Base-by-base conservation (phyloP, 202 grass and related monocot species). In the Schoenoplectus tabernaemontani region DNA sequence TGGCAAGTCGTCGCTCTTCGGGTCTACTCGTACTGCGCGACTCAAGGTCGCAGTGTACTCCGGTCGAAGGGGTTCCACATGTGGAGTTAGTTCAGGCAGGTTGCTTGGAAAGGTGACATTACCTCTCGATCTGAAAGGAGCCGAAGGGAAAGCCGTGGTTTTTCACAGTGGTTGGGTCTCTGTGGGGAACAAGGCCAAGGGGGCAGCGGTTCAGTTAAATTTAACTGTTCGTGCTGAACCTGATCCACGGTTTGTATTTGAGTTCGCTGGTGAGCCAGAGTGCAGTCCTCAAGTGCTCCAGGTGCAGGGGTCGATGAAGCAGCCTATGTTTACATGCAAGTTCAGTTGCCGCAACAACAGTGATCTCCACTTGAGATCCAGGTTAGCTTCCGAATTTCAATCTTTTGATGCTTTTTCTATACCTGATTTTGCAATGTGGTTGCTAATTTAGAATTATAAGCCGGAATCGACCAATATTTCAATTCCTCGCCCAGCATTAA, bases 261-360 rank as follows among this genome's bases (percentile, higher is more conserved):
- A 98, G 83, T 98, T 98, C 53, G 96, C 91, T 54, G 91, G 89
- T 57, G 91, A 98, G 74, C 91, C 96, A 9, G 96, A 98, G 91
- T 98, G 96, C 81, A 95, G 91, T 83, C 96, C 96, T 8, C 96
- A 91, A 87, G 96, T 98, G 36, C 83, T 91, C 39, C 96, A 98
- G 88, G 85, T 95, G 13, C 83, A 86, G 33, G 89, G 91, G 17
- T 48, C 15, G 75, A 87, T 91, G 89, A 91, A 85, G 72, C 96
- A 98, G 83, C 96, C 96, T 10, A 93, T 98, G 82, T 98, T 98
- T 85, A 98, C 96, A 32, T 98, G 96, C 96, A 92, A 95, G 81
- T 98, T 98, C 78, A 89, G 88, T 0, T 98, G 91, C 85, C 89
- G 96, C 15, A 89, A 81, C 67, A 84, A 87, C 65, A 90, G 89